Evolutionary conservation across 768 basidiomycete genomes (phyloP), one percentile per base, ranked within the genome.

Genomic region (Butyriboletus loyo): DNA sequence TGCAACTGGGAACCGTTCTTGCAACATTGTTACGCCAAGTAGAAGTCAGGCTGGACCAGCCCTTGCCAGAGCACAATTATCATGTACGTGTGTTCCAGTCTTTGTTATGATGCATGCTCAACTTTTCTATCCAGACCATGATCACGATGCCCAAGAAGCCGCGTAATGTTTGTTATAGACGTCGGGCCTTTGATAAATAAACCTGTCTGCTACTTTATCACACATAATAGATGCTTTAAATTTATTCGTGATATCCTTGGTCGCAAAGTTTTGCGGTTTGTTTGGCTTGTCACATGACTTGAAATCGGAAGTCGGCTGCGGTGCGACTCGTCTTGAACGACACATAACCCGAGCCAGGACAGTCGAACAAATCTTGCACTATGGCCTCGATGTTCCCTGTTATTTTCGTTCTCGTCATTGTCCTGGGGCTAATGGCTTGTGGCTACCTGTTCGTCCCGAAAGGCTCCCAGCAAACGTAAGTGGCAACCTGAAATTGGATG

Each of bases 391-490:
- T 84, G 59, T 76, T 89, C 49, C 88, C 89, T 24, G 77, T 92
- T 27, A 52, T 90, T 56, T 69, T 90, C 62, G 66, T 88, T 48
- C 77, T 92, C 42, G 78, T 84, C 38, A 66, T 89, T 38, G 79
- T 85, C 17, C 66, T 81, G 17, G 87, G 74, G 0, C 74, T 92
- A 11, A 90, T 87, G 76, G 72, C 76, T 2, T 75, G 74, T 25
- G 75, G 81, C 4, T 90, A 83, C 70, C 70, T 92, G 27, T 80
- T 85, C 53, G 80, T 83, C 0, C 92, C 89, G 1, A 96, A 94
- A 65, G 94, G 96, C 3, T 82, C 88, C 27, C 82, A 94, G 51
- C 94, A 97, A 75, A 87, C 86, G 95, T 96, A 66, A 59, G 89
- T 80, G 7, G 32, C 37, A 39, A 3, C 14, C 24, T 27, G 43